A percentile compares a stretch with the other conserved stretches of the same genome.
Conservation (phyloP, 1,284 basidiomycete genomes). For the Austroboletus niveus region DNA sequence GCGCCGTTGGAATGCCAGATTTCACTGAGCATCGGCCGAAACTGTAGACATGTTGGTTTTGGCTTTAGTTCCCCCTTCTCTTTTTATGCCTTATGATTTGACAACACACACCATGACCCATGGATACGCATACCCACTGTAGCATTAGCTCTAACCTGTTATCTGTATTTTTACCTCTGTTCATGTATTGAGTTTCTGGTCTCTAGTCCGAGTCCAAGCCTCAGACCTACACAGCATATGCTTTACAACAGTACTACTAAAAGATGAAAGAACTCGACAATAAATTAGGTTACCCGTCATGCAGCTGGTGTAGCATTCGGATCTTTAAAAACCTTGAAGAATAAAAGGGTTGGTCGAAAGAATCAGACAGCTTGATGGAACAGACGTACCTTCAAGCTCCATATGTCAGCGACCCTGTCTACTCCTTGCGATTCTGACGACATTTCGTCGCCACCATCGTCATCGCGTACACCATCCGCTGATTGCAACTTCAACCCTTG, state of each 20-base stretch:
- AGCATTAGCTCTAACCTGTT: constrained; percentile 1
- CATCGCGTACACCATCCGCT: not conserved
- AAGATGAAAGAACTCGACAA: constrained; percentile 15
- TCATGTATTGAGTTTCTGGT: constrained; percentile 15
- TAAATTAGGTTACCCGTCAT: constrained; percentile 34
- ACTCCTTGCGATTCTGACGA: constrained; percentile 25
- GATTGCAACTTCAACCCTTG: constrained; percentile 81
- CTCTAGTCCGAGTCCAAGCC: too few species aligned
- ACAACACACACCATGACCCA: not conserved
- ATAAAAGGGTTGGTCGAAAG: constrained; percentile 2
- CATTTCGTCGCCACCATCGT: constrained; percentile 31
- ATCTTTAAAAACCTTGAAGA: constrained; percentile 65
- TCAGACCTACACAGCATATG: not conserved
- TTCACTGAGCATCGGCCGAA: constrained; percentile 14
- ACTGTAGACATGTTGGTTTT: not conserved
- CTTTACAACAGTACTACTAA: constrained; percentile 9
- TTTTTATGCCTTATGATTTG: constrained; percentile 4
- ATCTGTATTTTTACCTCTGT: constrained; percentile 23
- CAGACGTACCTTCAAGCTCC: constrained; percentile 66
- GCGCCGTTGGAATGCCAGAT: constrained; percentile 43
- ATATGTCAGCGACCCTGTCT: constrained; percentile 65
- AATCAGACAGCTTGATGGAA: not conserved
- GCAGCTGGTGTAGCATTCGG: constrained; percentile 58
- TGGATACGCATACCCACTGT: constrained; percentile 11
- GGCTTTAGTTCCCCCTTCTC: not conserved